Conservation (phyloP, 352 stramenopile species). For the Pythium coloratum region DNA sequence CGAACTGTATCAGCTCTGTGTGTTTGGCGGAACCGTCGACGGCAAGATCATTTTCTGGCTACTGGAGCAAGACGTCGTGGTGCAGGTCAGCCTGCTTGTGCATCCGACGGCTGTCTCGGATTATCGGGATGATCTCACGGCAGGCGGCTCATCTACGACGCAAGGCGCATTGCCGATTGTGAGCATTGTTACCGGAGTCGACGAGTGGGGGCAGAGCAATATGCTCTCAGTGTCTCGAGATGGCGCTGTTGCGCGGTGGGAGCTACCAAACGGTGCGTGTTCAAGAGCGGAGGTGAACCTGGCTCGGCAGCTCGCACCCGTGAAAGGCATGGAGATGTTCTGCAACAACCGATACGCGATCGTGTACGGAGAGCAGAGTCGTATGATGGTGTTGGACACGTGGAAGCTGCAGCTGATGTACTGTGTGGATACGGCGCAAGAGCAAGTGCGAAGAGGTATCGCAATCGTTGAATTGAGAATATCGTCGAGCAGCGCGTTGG, state of each 20-base stretch:
- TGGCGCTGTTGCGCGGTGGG: slow-evolving; percentile 60
- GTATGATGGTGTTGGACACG: slow-evolving; percentile 78
- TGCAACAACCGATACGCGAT: slow-evolving; percentile 71
- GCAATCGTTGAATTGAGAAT: slow-evolving; percentile 59
- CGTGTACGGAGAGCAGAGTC: slow-evolving; percentile 65
- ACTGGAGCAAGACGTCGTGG: slow-evolving; percentile 56
- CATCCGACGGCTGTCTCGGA: slow-evolving; percentile 18
- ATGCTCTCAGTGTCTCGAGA: slow-evolving; percentile 57
- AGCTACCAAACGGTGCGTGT: slow-evolving; percentile 67
- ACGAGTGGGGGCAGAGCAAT: slow-evolving; percentile 80
- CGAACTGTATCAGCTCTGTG: slow-evolving; percentile 51
- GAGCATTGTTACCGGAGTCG: slow-evolving; percentile 62
- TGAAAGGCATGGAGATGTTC: slow-evolving; percentile 73
- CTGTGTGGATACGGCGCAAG: slow-evolving; percentile 75
- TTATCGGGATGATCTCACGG: slow-evolving; percentile 21
- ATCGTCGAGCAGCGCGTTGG: neutral
- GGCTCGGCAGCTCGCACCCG: slow-evolving; percentile 56
- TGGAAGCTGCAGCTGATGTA: slow-evolving; percentile 73
- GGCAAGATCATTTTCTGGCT: slow-evolving; percentile 72
- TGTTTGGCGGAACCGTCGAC: slow-evolving; percentile 70
- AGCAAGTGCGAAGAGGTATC: slow-evolving; percentile 76
- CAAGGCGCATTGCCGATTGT: slow-evolving; percentile 39
- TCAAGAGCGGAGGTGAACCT: slow-evolving; percentile 49
- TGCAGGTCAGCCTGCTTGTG: slow-evolving; percentile 70
- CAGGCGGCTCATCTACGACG: neutral